Conservation (phyloP, 2,329 filamentous ascomycete genomes). For the Neodidymelliopsis sp. region DNA sequence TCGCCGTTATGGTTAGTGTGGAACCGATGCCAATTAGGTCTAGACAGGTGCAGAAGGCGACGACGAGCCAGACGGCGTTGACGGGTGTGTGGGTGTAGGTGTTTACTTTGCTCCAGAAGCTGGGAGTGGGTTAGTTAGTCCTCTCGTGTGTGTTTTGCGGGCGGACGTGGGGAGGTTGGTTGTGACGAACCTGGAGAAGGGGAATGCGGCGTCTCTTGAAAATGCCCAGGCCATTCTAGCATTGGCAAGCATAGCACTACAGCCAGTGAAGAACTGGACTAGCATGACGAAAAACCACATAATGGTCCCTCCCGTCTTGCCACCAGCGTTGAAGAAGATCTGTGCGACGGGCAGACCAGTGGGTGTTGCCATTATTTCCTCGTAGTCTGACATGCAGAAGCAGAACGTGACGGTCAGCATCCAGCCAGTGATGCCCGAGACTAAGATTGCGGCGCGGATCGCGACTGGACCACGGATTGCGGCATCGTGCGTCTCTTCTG, state of each 20-base stretch:
- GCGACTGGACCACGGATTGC: slow-evolving; percentile 66
- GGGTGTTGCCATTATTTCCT: slow-evolving; percentile 62
- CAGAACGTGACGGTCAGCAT: slow-evolving; percentile 69
- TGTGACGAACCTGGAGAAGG: slow-evolving; percentile 61
- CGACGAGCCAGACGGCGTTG: slow-evolving; percentile 70
- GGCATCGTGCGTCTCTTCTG: slow-evolving; percentile 71
- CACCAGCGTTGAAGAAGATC: slow-evolving; percentile 66
- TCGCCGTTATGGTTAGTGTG: slow-evolving; percentile 58
- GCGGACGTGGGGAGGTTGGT: background rate
- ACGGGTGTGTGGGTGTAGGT: slow-evolving; percentile 64
- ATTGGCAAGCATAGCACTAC: slow-evolving; percentile 69
- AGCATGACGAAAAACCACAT: slow-evolving; percentile 71
- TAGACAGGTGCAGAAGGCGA: slow-evolving; percentile 62
- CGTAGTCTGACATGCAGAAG: slow-evolving; percentile 67
- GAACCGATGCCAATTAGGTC: slow-evolving; percentile 62
- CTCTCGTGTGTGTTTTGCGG: background rate
- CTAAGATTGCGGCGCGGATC: slow-evolving; percentile 65
- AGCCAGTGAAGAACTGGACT: slow-evolving; percentile 71
- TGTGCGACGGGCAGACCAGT: slow-evolving; percentile 68
- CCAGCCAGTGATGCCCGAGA: slow-evolving; percentile 68
- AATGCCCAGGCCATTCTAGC: slow-evolving; percentile 70
- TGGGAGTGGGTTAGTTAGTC: slow-evolving; percentile 42
- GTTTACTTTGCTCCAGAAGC: slow-evolving; percentile 63
- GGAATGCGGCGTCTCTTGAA: slow-evolving; percentile 66
- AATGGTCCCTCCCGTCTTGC: slow-evolving; percentile 61